A percentile compares a stretch with the other conserved stretches of the same genome.
phyloP scores from a whole-genome alignment of 768 basidiomycete genomes.

The Leccinum obscurum region DNA sequence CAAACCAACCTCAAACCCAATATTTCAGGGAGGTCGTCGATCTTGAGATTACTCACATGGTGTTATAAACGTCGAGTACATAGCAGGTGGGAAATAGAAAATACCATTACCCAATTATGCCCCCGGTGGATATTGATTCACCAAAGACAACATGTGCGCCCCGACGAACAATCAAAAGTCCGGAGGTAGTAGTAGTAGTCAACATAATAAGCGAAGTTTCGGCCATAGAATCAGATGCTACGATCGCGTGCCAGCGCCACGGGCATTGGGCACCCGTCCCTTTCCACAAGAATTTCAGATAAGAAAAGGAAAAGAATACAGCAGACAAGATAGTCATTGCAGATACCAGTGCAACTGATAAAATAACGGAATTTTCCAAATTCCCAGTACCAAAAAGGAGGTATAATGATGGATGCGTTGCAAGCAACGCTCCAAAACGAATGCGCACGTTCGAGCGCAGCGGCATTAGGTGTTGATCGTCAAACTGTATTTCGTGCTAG shows the following conservation, averaged over 20 bases:
- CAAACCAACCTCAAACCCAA: too few species aligned
- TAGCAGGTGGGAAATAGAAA: too few species aligned
- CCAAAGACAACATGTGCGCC: not conserved
- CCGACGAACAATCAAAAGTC: not conserved
- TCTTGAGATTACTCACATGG: too few species aligned
- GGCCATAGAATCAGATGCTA: not conserved
- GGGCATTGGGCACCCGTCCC: not conserved
- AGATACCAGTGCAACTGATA: not conserved
- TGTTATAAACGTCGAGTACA: too few species aligned
- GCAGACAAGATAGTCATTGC: not conserved
- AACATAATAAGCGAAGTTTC: not conserved
- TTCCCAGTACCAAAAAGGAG: not conserved
- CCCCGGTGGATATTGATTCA: too few species aligned
- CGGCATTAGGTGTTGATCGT: conserved; percentile 39
- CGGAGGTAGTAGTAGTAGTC: not conserved
- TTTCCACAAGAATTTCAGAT: not conserved
- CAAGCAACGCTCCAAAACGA: not conserved
- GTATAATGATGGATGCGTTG: not conserved
- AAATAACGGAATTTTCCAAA: not conserved
- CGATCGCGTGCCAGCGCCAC: not conserved
- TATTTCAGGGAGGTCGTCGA: too few species aligned
- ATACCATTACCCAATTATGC: too few species aligned
- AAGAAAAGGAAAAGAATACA: not conserved
- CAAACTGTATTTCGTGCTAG: conserved; percentile 47
- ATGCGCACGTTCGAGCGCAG: not conserved